phyloP scores from a whole-genome alignment of 1,284 basidiomycete species.

The Tylopilus sp. region DNA sequence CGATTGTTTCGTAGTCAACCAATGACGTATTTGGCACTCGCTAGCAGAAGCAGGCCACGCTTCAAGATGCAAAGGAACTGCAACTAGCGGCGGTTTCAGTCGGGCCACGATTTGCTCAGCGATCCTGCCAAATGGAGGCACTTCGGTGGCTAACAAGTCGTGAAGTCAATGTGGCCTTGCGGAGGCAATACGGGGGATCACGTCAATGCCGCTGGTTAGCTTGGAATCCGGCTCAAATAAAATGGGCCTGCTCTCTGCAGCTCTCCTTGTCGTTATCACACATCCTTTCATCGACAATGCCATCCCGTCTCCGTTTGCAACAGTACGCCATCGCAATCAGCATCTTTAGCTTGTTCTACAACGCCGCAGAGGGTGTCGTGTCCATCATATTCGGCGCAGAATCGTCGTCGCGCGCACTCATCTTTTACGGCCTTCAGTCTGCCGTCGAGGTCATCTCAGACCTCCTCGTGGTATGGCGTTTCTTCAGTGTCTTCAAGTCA shows the following conservation, averaged over 20 bases:
- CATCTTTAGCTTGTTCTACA: constrained; percentile 34
- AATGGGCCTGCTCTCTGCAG: background rate
- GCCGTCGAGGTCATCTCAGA: constrained; percentile 19
- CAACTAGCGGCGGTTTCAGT: background rate
- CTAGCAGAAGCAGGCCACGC: too few species aligned
- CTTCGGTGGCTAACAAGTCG: background rate
- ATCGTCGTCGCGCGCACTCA: constrained; percentile 43
- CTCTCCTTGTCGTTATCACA: background rate
- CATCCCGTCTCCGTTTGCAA: constrained; percentile 24
- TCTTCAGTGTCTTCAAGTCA: constrained; percentile 32
- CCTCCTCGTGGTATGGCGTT: constrained; percentile 37
- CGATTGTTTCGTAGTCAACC: too few species aligned
- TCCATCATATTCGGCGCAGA: constrained; percentile 45
- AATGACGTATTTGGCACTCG: too few species aligned
- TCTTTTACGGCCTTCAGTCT: constrained; percentile 51
- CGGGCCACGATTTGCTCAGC: background rate
- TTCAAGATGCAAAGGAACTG: background rate
- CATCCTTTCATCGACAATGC: constrained; percentile 13
- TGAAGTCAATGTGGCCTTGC: too few species aligned
- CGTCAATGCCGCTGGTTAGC: background rate
- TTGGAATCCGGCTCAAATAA: background rate
- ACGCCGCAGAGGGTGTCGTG: constrained; percentile 32
- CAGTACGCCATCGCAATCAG: constrained; percentile 35
- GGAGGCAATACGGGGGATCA: background rate
- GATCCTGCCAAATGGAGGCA: background rate